Conservation (phyloP, 768 basidiomycete genomes). For the Dendrothele bispora region DNA sequence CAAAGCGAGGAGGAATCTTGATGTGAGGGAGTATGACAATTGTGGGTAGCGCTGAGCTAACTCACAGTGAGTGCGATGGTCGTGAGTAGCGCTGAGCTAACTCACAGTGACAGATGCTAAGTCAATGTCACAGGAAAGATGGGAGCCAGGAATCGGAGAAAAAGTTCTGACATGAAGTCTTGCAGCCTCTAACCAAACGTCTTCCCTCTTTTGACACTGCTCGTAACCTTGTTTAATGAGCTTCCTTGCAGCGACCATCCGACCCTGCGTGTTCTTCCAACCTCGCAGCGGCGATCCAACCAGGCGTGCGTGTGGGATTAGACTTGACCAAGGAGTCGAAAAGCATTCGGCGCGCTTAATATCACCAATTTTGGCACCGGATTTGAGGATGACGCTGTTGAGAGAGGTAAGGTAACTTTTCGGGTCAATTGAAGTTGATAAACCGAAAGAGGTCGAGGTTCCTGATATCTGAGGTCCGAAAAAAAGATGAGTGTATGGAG, state of each 20-base stretch:
- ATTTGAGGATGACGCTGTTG: constrained; percentile 86
- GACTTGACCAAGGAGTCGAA: too few relatives aligned
- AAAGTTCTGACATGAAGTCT: constrained; percentile 73
- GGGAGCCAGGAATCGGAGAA: constrained; percentile 1
- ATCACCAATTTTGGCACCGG: constrained; percentile 95
- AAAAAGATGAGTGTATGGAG: background rate
- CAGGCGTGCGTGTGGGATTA: constrained; percentile 95
- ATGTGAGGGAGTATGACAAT: too few relatives aligned
- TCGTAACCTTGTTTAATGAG: constrained; percentile 93
- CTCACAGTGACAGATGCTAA: too few relatives aligned
- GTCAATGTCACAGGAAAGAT: too few relatives aligned
- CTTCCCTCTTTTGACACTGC: constrained; percentile 93
- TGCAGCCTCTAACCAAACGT: constrained; percentile 97
- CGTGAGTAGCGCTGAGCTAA: too few relatives aligned
- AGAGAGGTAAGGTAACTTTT: too few relatives aligned
- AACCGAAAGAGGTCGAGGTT: too few relatives aligned
- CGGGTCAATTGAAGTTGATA: too few relatives aligned
- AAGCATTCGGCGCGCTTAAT: constrained; percentile 95
- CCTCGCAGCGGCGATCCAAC: constrained; percentile 97
- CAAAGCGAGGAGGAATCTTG: too few relatives aligned
- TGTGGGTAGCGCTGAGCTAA: too few relatives aligned
- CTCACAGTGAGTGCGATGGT: too few relatives aligned
- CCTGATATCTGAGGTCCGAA: too few relatives aligned
- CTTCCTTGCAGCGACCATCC: constrained; percentile 93
- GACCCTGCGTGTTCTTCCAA: constrained; percentile 94